Percentiles rank a stretch among this genome's conserved stretches.
Conservation (phyloP, 768 basidiomycete species). For the Pleurotus ostreatus region DNA sequence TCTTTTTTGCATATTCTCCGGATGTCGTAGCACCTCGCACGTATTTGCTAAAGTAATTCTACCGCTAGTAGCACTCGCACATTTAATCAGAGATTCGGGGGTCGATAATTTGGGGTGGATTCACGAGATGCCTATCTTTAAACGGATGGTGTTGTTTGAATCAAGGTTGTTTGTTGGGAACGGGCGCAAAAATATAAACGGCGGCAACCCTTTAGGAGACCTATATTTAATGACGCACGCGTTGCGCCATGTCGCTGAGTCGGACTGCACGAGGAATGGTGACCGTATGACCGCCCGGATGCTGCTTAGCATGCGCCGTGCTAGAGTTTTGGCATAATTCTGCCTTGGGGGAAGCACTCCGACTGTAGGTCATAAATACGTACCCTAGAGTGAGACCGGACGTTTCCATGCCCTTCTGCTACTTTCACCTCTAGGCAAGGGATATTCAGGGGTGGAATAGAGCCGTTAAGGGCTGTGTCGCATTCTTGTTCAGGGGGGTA, state of each 20-base stretch:
- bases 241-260: neutral
- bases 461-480: too few species aligned
- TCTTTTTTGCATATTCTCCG: neutral
- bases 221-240: neutral
- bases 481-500: too few species aligned
- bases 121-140: neutral
- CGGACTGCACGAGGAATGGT: neutral
- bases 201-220: neutral
- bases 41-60: neutral
- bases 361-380: too few species aligned
- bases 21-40: neutral
- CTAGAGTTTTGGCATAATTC: neutral
- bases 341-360: neutral
- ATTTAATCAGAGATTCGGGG: too few species aligned
- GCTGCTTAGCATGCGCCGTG: neutral
- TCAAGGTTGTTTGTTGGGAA: neutral
- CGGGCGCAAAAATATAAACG: neutral
- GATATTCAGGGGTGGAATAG: too few species aligned
- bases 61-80: neutral
- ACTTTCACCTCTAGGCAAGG: too few species aligned
- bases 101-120: too few species aligned
- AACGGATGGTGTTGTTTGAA: neutral
- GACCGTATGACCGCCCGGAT: neutral
- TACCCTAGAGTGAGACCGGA: too few species aligned
- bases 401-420: too few species aligned